Evolutionary conservation across 768 basidiomycete genomes (phyloP), one percentile per base, ranked within the genome.

Genomic region (Multifurca ochricompacta): DNA sequence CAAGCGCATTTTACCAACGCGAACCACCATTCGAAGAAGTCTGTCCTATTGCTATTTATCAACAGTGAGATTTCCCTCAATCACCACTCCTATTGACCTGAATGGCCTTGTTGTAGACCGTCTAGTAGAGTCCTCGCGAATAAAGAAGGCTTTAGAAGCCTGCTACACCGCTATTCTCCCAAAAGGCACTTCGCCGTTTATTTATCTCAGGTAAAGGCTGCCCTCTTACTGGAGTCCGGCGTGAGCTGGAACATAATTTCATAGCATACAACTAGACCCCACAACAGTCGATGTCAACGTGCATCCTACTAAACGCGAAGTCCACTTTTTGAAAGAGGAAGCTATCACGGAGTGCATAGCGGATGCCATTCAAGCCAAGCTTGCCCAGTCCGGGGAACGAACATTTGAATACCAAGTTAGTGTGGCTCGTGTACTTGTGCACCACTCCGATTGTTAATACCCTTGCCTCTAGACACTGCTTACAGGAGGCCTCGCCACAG

Each of bases 221-320:
- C 16, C 25, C 34, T 10, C 13, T 10, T 11, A 55, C 9, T 21
- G 4, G 32, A 19, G 36, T 49, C 19, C n/a, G 21, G 28, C 5
- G 10, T 13, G 41, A 30, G 16, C 35, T 28, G 11, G n/a, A n/a
- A 46, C 54, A 57, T 13, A 13, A 25, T 41, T 52, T 11, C 25
- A 9, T 56, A 94, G 93, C 61, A 68, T 98, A 39, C 74, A 83
- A 37, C 84, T 97, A 61, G 85, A 92, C 57, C 91, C 93, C 0
- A 77, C 81, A 28, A 82, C 87, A 23, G 86, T 99, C 16, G 96
- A 99, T 62, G 94, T 97, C 50, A 99, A 99, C 63, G 92, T 98
- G 7, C 94, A 97, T 66, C 96, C 95, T 0, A 98, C 96, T 2
- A 99, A 99, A 67, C 86, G 88, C 41, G 94, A 97, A 67, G 92